phyloP scores from a whole-genome alignment of 2,329 filamentous ascomycete species.

The Chaetomium olivaceum region DNA sequence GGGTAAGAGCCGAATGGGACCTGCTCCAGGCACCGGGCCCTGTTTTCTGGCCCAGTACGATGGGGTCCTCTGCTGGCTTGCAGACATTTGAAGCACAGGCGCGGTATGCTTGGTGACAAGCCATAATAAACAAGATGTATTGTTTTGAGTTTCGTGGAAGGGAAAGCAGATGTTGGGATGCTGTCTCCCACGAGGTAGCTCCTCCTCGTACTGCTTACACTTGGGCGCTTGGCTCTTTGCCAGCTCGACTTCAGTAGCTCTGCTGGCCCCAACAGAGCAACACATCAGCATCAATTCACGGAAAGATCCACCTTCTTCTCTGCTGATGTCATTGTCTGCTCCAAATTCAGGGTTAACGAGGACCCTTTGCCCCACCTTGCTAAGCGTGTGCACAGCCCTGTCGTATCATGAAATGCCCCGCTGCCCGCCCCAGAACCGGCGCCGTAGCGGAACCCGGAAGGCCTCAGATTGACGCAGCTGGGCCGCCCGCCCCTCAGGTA shows the following conservation, averaged over 20 bases:
- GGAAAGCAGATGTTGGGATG: not conserved
- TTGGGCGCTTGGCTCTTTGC: not conserved
- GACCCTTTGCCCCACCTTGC: slow-evolving; percentile 6
- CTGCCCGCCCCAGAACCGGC: not conserved
- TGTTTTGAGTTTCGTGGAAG: not conserved
- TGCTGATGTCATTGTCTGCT: slow-evolving; percentile 6
- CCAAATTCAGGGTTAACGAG: not conserved
- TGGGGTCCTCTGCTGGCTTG: not conserved
- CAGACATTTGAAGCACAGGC: not conserved
- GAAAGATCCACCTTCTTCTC: not conserved
- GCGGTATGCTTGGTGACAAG: not conserved
- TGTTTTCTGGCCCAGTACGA: not conserved
- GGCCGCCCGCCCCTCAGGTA: not conserved
- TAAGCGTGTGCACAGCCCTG: not conserved
- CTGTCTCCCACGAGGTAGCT: not conserved
- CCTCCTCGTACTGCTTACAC: not conserved
- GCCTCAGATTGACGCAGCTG: not conserved
- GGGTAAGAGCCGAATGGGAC: not conserved
- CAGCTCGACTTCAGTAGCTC: not conserved
- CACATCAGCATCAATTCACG: not conserved
- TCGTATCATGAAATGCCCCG: not conserved
- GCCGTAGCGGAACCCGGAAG: not conserved
- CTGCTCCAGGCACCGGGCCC: not conserved
- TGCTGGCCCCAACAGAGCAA: not conserved
- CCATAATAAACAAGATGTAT: not conserved